Base-by-base conservation (phyloP, 257 asterid species). In the Capsicum pubescens region DNA sequence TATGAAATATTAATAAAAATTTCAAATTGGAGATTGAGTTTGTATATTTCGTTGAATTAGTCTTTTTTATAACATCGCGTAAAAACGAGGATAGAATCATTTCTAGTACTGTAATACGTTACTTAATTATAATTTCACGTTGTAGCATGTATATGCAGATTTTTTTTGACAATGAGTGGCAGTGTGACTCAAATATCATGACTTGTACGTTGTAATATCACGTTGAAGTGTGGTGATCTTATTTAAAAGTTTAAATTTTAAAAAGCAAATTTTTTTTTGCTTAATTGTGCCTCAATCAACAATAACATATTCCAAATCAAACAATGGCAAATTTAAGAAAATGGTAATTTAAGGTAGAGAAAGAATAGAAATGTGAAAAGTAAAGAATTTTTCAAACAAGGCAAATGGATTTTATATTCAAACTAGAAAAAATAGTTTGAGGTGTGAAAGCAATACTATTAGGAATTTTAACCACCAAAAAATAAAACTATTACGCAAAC, bases 321-420 rank as follows among this genome's bases (percentile, higher is more conserved):
- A 54, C 50, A 26, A 26, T 54, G 64, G 4, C 15, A 76, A 54
- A 3, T 54, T 32, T 26, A 14, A 26, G 15, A 76, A 76, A 76
- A 76, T 14, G 82, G 82, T 8, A 54, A 77, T 54, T 77, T 77
- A 77, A 77, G 82, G 82, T 77, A 77, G 82, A 77, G 64, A 77
- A 54, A 77, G 26, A 77, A 54, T 52, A 26, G 50, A 54, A 77
- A 54, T 77, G 64, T 32, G 64, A 77, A 54, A 52, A n/a, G 64
- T 76, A 15, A 48, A 10, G 81, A 76, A 13, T 0, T 8, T 16
- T 76, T 26, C 63, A 77, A 77, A 77, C 26, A 77, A 26, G 7
- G 13, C 14, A 15, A 54, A 54, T 54, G 32, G 32, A 77, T 77
- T 54, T 77, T 54, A 8, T 26, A 21, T 50, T 74, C 81, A 74